Evolutionary conservation across 2,329 filamentous ascomycete genomes (phyloP).

Genomic region (Penicillium sp.): DNA sequence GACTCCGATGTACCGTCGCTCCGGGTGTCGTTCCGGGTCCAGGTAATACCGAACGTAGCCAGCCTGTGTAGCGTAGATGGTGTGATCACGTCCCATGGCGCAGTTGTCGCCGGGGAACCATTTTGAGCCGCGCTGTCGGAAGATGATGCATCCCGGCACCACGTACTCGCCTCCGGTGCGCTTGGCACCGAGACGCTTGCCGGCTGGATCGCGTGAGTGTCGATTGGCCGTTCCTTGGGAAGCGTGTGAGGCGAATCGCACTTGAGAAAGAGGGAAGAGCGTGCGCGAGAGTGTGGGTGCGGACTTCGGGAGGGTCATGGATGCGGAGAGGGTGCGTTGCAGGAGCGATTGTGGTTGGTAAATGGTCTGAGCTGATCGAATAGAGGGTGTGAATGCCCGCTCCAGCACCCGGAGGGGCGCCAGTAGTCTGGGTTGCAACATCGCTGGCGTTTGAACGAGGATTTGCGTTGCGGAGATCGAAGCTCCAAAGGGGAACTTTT

Average conservation of each 20-base stretch:
- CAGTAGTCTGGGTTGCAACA: conserved; percentile 46
- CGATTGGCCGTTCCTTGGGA: conserved; percentile 64
- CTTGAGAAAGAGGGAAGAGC: conserved; percentile 44
- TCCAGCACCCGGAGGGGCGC: conserved; percentile 41
- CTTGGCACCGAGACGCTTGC: conserved; percentile 92
- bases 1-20: conserved; percentile 91
- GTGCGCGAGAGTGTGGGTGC: conserved; percentile 30
- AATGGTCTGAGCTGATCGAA: conserved; percentile 27
- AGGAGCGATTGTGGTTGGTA: conserved; percentile 32
- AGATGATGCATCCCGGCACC: conserved; percentile 94
- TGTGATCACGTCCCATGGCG: conserved; percentile 93
- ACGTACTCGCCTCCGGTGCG: conserved; percentile 90
- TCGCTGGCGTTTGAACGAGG: conserved; percentile 26
- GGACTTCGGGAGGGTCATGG: conserved; percentile 25
- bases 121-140: conserved; percentile 88
- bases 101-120: conserved; percentile 97
- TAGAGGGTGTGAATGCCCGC: conserved; percentile 32
- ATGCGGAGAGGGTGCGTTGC: conserved; percentile 29
- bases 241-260: conserved; percentile 63
- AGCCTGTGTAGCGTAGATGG: conserved; percentile 77
- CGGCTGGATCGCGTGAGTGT: conserved; percentile 65
- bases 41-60: conserved; percentile 98
- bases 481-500: conserved; percentile 29
- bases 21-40: conserved; percentile 76
- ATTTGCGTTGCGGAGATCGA: conserved; percentile 18